Evolutionary conservation across 345 rosid species (phyloP), one percentile per base, ranked within the genome.

Genomic region (Eucalyptus dawsonii): DNA sequence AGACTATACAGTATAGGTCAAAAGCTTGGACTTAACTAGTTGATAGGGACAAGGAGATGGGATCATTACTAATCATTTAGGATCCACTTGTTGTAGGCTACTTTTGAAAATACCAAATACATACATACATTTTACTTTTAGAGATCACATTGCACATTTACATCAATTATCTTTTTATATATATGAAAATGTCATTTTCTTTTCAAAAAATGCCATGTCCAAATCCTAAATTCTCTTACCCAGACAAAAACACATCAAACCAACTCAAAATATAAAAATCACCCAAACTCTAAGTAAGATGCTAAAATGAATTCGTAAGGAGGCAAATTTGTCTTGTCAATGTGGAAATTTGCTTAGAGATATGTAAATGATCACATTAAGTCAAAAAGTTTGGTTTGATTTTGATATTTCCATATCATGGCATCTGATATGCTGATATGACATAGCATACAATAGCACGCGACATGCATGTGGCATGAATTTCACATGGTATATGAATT

Each of bases 1-100:
- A 5, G 80, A 31, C 42, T 19, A 31, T 31, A n/a, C 0, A 0
- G 0, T 31, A 0, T 17, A n/a, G 40, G 40, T 34, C 76, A 67
- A n/a, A n/a, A 67, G 40, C 17, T n/a, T 67, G 76, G 21, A 67
- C 76, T 67, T 67, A 7, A n/a, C 21, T 16, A 16, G 76, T 65
- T 65, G 11, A n/a, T 65, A 67, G 19, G 40, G 76, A 14, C 37
- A 67, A 67, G 37, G 76, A 67, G 76, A 67, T 67, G 76, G 40
- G 22, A 67, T 67, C 9, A 67, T 15, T n/a, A 29, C 3, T 31
- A 8, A n/a, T 25, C 0, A 27, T 58, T 24, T 25, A n/a, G 76
- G 19, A 65, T 65, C 21, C 37, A n/a, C 37, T 25, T 58, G n/a
- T 11, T 58, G n/a, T 25, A 58, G 4, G n/a, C 72, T 29, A 6